A percentile compares a stretch with the other conserved stretches of the same genome.
Conservation (phyloP, 768 basidiomycete genomes). For the Boletales sp. region DNA sequence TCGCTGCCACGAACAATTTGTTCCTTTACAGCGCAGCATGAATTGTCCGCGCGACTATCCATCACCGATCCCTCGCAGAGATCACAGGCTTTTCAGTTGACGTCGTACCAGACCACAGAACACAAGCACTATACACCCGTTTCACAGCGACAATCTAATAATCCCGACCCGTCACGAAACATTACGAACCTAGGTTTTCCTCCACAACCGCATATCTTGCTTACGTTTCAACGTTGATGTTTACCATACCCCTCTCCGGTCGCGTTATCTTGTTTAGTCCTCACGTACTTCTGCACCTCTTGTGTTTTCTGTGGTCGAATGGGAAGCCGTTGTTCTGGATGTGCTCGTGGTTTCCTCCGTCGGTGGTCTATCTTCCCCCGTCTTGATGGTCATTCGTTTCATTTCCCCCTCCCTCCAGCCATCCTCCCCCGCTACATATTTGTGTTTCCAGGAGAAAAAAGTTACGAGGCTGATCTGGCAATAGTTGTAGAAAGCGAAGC, state of each 20-base stretch:
- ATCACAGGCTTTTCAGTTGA: conserved; percentile 9
- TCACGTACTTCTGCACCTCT: conserved; percentile 13
- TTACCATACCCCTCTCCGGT: conserved; percentile 29
- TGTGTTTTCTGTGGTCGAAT: conserved; percentile 20
- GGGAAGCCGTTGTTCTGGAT: conserved; percentile 19
- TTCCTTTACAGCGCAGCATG: conserved; percentile 40
- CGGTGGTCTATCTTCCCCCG: conserved; percentile 6
- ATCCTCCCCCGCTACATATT: conserved; percentile 15
- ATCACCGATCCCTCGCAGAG: conserved; percentile 8
- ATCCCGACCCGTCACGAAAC: conserved; percentile 20
- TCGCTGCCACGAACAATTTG: conserved; percentile 73
- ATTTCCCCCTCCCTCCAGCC: not conserved
- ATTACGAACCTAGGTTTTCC: conserved; percentile 16
- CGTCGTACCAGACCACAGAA: conserved; percentile 12
- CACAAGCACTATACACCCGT: conserved; percentile 16
- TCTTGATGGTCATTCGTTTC: conserved; percentile 12
- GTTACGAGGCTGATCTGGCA: conserved; percentile 25
- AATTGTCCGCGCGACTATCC: conserved; percentile 11
- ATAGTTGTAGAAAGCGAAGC: conserved; percentile 23
- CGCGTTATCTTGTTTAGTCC: conserved; percentile 30
- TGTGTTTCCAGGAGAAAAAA: conserved; percentile 18
- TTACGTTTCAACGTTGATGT: conserved; percentile 26
- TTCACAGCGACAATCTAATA: conserved; percentile 28
- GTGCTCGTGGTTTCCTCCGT: conserved; percentile 12
- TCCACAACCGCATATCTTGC: conserved; percentile 24